Percentiles rank a stretch among this genome's conserved stretches.
phyloP scores from a whole-genome alignment of 2,329 filamentous ascomycete genomes.

The Corinectria fuckeliana region DNA sequence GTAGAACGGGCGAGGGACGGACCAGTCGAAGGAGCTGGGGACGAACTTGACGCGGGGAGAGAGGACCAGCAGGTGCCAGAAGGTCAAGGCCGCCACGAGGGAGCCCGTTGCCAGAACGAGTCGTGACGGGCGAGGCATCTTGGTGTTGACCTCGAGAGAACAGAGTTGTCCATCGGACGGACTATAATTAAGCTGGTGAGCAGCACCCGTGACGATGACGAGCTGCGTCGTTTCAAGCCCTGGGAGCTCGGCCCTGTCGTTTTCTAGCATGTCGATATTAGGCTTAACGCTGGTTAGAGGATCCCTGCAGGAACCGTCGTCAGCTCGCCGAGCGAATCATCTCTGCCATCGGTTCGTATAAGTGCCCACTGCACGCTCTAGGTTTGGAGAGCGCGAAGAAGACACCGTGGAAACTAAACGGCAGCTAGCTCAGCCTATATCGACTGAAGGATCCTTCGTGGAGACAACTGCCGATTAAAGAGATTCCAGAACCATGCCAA shows the following conservation, averaged over 20 bases:
- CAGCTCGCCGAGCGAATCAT: background rate
- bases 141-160: background rate
- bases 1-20: constrained; percentile 34
- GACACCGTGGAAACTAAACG: background rate
- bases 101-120: background rate
- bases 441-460: background rate
- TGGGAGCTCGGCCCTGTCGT: background rate
- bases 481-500: no score
- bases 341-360: background rate
- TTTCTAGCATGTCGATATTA: background rate
- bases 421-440: no score
- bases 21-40: constrained; percentile 43
- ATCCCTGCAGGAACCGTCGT: background rate
- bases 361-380: background rate
- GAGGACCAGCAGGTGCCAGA: constrained; percentile 29
- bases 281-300: background rate
- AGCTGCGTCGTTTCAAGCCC: background rate
- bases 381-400: background rate
- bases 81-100: constrained; percentile 25
- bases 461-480: background rate
- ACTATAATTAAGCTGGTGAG: background rate
- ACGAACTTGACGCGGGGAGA: constrained; percentile 23
- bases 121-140: constrained; percentile 4
- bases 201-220: background rate
- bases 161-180: background rate